Evolutionary conservation across 169 alveolate genomes (phyloP).

Genomic region (Perkinsus marinus): DNA sequence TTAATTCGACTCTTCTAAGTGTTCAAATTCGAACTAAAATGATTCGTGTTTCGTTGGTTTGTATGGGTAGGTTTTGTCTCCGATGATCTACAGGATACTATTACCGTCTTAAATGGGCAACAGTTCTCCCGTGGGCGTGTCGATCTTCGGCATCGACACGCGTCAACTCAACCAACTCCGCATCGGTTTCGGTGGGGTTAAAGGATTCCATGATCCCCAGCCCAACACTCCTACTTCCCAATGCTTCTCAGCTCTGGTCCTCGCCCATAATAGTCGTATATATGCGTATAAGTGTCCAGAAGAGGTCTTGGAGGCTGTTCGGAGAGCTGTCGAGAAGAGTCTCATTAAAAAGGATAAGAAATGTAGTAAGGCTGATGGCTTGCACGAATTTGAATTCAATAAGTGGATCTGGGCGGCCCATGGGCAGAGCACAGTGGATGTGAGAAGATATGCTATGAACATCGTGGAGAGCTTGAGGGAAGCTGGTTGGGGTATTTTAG

Average conservation of each 20-base stretch:
- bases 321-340: neutral
- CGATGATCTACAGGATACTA: neutral
- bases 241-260: neutral
- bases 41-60: neutral
- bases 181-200: neutral
- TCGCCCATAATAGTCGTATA: neutral
- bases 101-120: neutral
- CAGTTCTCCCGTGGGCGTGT: neutral
- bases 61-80: neutral
- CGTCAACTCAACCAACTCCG: neutral
- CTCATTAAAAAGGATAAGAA: neutral
- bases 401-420: neutral
- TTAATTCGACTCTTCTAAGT: no score
- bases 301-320: neutral
- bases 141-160: neutral
- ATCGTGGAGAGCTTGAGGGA: neutral
- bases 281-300: neutral
- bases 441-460: neutral
- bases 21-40: no score
- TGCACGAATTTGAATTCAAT: neutral
- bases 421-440: neutral
- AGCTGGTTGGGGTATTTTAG: neutral
- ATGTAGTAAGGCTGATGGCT: neutral
- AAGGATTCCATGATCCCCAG: neutral
- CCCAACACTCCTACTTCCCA: neutral